Evolutionary conservation across 1,284 basidiomycete species (phyloP).

Genomic region (Tilletia walkeri): DNA sequence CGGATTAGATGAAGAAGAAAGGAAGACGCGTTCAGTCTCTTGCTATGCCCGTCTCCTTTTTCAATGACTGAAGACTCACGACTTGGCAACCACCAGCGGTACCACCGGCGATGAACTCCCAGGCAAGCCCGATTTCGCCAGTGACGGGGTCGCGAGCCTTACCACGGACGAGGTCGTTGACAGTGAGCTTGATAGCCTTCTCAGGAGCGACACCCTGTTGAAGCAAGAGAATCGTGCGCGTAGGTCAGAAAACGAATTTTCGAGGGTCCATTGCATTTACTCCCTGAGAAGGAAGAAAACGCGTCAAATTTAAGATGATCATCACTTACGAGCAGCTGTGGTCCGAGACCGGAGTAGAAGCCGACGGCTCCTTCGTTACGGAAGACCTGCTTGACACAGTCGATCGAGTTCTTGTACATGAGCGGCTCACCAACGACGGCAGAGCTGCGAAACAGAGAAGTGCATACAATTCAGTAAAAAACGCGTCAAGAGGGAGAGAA

Average conservation of each 20-base stretch:
- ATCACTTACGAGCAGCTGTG: conserved; percentile 70
- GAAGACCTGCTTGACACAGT: conserved; percentile 91
- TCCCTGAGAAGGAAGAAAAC: neutral
- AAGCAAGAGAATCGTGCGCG: neutral
- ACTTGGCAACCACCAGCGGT: conserved; percentile 96
- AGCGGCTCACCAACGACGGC: conserved; percentile 52
- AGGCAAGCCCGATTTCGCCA: conserved; percentile 78
- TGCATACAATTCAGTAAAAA: too few relatives aligned
- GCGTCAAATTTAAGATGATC: neutral
- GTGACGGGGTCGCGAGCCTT: conserved; percentile 88
- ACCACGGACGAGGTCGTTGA: conserved; percentile 87
- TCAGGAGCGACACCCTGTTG: conserved; percentile 84
- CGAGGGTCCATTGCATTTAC: too few relatives aligned
- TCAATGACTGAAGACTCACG: conserved; percentile 62
- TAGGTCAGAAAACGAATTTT: neutral
- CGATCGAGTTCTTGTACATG: conserved; percentile 59
- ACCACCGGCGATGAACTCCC: conserved; percentile 90
- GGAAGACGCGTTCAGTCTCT: neutral
- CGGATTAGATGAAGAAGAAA: too few relatives aligned
- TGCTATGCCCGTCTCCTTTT: neutral
- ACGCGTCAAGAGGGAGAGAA: neutral
- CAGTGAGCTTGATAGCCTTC: conserved; percentile 90
- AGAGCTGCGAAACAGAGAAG: conserved; percentile 21
- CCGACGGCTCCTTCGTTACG: conserved; percentile 87
- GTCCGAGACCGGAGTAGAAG: conserved; percentile 93